Evolutionary conservation across 441 rosid genomes (phyloP), one percentile per base, ranked within the genome.

Genomic region (Viola pubescens): DNA sequence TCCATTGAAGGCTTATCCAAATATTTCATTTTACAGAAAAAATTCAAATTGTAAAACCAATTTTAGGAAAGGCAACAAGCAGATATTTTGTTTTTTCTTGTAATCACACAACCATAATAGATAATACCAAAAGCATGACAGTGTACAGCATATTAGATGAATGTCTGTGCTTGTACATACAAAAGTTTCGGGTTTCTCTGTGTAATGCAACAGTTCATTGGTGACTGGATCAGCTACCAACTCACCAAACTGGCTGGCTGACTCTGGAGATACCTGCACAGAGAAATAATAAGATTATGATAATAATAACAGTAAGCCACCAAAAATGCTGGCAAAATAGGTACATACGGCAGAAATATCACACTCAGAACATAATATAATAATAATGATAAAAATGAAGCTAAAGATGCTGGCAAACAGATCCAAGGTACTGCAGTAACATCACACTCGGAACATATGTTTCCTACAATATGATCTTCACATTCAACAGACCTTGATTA

Each of bases 131-230:
- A 67, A 49, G 11, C 4, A 7, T 26, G 42, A 9, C 0, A 43
- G 42, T 49, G 37, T 7, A 9, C 37, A 39, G 54, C 57, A 54
- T 43, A 57, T 47, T n/a, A 48, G n/a, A 34, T 44, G 14, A 59
- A 49, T 59, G 46, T 56, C 56, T 43, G 61, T 62, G 54, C 46
- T 48, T 59, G 64, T 46, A 75, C 79, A n/a, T 80, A 90, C 97
- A 69, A 90, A 90, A 66, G 97, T 88, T 64, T 90, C 94, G 9
- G 94, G 97, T 72, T 88, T 91, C 73, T 91, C 96, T 1, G 96
- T 86, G 58, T 91, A 91, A 66, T 91, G 97, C 77, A 91, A 62
- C 58, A 91, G 71, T 73, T 91, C 96, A 59, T 82, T 88, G 38
- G 91, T 84, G 71, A 61, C 77, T 47, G 88, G 82, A 75, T 88